Evolutionary conservation across 345 rosid genomes (phyloP).

Genomic region (Linum trigynum): DNA sequence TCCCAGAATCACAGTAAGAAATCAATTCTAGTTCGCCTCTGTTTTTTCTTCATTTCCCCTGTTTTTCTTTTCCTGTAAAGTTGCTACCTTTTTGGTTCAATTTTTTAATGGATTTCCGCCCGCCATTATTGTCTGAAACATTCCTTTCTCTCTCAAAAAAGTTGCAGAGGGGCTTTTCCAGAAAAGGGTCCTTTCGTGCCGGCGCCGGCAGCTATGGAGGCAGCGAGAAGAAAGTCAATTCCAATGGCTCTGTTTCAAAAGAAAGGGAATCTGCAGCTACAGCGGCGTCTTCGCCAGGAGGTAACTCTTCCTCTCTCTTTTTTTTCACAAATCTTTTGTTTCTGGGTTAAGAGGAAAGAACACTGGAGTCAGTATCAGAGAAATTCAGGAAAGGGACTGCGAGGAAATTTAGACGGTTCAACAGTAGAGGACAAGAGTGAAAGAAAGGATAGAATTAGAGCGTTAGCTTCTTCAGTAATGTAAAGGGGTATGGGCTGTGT

Average conservation of each 20-base stretch:
- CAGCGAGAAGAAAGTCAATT: conserved; percentile 34
- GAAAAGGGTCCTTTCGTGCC: conserved; percentile 54
- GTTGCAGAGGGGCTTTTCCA: conserved; percentile 69
- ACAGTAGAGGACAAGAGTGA: too few species aligned
- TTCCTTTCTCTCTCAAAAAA: conserved; percentile 5
- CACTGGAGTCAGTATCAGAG: too few species aligned
- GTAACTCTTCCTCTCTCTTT: conserved; percentile 21
- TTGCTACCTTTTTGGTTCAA: background rate
- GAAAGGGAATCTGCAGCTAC: conserved; percentile 35
- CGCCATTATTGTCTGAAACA: background rate
- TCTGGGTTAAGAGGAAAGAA: background rate
- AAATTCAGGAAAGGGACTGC: too few species aligned
- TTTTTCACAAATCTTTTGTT: background rate
- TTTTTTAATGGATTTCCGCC: background rate
- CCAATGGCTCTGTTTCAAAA: conserved; percentile 17
- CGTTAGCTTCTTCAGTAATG: too few species aligned
- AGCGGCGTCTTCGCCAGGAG: conserved; percentile 48
- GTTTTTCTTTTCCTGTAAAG: background rate
- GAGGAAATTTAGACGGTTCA: too few species aligned
- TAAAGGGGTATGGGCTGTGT: too few species aligned
- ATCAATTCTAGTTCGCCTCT: conserved; percentile 1
- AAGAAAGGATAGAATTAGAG: too few species aligned
- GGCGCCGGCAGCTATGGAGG: conserved; percentile 7
- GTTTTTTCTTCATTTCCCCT: background rate
- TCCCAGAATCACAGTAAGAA: conserved; percentile 41